These are phyloP conservation scores for Dendrocalamus sinicus DNA, from an alignment of 176 grass and related monocot genomes.

Conservation along the genomic window DNA sequence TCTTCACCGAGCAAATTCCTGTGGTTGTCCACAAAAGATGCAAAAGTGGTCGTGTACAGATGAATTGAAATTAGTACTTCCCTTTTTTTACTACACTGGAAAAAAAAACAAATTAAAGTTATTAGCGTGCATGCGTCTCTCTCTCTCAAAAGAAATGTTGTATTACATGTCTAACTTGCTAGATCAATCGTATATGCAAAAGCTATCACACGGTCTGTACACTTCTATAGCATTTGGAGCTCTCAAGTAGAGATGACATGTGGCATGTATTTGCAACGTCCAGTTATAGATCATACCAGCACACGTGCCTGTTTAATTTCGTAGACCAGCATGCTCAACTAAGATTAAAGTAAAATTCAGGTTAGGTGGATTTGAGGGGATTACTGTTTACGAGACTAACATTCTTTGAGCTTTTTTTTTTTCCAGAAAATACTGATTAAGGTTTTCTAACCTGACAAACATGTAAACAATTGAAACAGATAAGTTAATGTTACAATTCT, in stretches of 20 bases:
- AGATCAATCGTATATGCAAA: neutral
- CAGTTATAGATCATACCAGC: neutral
- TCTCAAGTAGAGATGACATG: neutral
- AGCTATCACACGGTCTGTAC: neutral
- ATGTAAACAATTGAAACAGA: neutral
- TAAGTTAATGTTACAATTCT: neutral
- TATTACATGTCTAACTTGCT: neutral
- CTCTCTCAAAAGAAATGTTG: neutral
- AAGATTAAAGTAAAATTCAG: neutral
- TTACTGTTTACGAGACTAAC: neutral
- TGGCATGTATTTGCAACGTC: neutral
- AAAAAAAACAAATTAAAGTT: too few relatives aligned
- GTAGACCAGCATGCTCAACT: neutral
- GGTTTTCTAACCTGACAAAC: neutral
- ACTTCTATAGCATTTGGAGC: neutral
- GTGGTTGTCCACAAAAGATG: constrained; percentile 12
- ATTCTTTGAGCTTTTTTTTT: neutral
- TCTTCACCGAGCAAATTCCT: constrained; percentile 98
- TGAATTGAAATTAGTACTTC: neutral
- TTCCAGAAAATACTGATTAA: neutral
- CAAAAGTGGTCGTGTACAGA: neutral
- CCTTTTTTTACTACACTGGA: neutral
- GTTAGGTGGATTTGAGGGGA: neutral
- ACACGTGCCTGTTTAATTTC: neutral
- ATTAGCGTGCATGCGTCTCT: too few relatives aligned